A percentile compares a stretch with the other conserved stretches of the same genome.
Evolutionary conservation across 306 rosid species (phyloP).

Genomic region (Mucuna pruriens): DNA sequence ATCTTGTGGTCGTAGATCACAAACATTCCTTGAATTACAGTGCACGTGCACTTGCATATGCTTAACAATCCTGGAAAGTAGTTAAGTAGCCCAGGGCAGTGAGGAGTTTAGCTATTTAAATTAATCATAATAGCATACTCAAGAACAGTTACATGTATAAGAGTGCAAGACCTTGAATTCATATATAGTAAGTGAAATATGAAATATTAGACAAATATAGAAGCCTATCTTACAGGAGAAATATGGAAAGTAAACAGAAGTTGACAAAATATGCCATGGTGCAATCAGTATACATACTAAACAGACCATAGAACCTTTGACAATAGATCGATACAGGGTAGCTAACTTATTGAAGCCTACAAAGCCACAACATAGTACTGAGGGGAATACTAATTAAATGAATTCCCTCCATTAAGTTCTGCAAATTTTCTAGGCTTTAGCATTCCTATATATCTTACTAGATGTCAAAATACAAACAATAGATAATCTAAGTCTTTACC

Average conservation of each 20-base stretch:
- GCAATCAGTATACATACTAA: constrained; percentile 24
- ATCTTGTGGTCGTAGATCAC: background rate
- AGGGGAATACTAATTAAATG: constrained; percentile 14
- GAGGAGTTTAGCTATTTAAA: background rate
- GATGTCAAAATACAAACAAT: constrained; percentile 23
- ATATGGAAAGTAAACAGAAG: background rate
- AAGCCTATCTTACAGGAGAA: constrained; percentile 7
- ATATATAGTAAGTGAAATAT: background rate
- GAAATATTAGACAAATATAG: background rate
- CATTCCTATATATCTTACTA: constrained; percentile 21
- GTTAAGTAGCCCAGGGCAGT: background rate
- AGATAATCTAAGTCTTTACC: constrained; percentile 22
- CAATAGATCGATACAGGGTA: constrained; percentile 6
- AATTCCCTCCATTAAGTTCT: constrained; percentile 4
- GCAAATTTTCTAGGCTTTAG: constrained; percentile 23
- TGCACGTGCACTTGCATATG: background rate
- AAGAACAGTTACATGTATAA: background rate
- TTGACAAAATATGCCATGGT: background rate
- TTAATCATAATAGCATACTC: background rate
- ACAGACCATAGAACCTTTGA: constrained; percentile 29
- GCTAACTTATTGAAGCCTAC: constrained; percentile 34
- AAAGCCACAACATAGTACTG: constrained; percentile 31
- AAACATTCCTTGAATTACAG: background rate
- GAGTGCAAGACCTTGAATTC: background rate
- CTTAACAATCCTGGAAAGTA: background rate